Conservation (phyloP, 306 rosid genomes). For the Boehmeria nivea region DNA sequence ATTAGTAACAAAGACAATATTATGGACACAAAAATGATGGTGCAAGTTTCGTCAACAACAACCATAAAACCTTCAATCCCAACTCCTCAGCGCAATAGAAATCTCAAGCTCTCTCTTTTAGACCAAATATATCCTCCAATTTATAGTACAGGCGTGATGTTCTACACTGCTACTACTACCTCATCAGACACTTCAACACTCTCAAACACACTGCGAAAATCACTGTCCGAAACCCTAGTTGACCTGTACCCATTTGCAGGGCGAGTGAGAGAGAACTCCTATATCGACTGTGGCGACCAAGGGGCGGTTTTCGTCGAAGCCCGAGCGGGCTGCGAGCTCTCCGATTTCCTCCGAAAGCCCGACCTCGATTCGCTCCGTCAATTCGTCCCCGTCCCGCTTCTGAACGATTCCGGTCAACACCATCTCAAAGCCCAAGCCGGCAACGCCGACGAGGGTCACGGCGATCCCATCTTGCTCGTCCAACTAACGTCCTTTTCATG, state of each 20-base stretch:
- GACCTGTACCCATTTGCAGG: slow-evolving; percentile 43
- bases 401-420: too few species aligned
- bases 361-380: slow-evolving; percentile 6
- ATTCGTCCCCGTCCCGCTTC: slow-evolving; percentile 13
- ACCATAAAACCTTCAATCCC: slow-evolving; percentile 22
- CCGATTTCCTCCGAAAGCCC: slow-evolving; percentile 25
- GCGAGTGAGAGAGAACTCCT: slow-evolving; percentile 13
- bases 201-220: slow-evolving; percentile 24
- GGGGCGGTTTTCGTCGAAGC: slow-evolving; percentile 33
- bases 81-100: slow-evolving; percentile 16
- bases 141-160: slow-evolving; percentile 1
- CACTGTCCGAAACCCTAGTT: slow-evolving; percentile 23
- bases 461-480: slow-evolving; percentile 12
- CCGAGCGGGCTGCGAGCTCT: slow-evolving; percentile 5
- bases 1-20: too few species aligned
- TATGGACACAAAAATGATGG: too few species aligned
- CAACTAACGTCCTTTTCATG: slow-evolving; percentile 29
- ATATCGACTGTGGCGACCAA: slow-evolving; percentile 26
- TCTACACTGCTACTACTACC: slow-evolving; percentile 12
- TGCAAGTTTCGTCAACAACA: too few species aligned
- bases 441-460: too few species aligned
- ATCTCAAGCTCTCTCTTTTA: slow-evolving; percentile 20
- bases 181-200: too few species aligned
- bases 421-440: too few species aligned
- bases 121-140: slow-evolving; percentile 14